Base-by-base conservation (phyloP, 108 stramenopile genomes). In the Mediolabrus comicus region DNA sequence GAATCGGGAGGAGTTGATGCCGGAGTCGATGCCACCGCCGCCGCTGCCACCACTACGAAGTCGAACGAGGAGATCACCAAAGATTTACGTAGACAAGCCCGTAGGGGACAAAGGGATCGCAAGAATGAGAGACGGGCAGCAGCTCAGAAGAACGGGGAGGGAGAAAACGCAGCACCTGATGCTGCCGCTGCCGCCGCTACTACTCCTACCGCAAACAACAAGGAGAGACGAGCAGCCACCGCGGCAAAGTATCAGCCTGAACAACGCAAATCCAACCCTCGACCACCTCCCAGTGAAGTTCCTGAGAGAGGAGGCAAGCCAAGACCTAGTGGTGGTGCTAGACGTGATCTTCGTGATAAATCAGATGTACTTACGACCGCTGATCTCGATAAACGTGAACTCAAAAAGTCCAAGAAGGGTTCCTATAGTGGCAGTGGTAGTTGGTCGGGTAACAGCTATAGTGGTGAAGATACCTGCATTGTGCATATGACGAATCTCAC, bases 401-500 rank as follows among this genome's bases (percentile, higher is more conserved):
- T 49, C 5, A 49, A 49, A 49, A 49, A 49, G 9, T 49, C 46
- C 22, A 49, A 49, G 19, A 49, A n/a, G n/a, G 46, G 22, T 49
- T 49, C 46, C 0, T 49, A 49, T 6, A n/a, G n/a, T n/a, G 3
- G 22, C 46, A 49, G 19, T 22, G n/a, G 46, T 49, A 49, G 46
- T 49, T 49, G 17, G 17, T 9, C 22, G 3, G 16, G 46, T 22
- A 4, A 22, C 19, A 22, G n/a, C n/a, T n/a, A n/a, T 49, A 22
- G 46, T 49, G 22, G 7, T 8, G 46, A 49, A 22, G 46, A 49
- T 8, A 49, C 46, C 46, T 49, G 46, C 22, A 49, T 49, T 49
- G 46, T 64, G 9, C 53, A 41, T 10, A 57, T 64, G 58, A 59
- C 57, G 8, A 63, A 54, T 52, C 57, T 58, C 3, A 51, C 57